Evolutionary conservation across 2,329 filamentous ascomycete species (phyloP).

Genomic region (Botrytis elliptica): DNA sequence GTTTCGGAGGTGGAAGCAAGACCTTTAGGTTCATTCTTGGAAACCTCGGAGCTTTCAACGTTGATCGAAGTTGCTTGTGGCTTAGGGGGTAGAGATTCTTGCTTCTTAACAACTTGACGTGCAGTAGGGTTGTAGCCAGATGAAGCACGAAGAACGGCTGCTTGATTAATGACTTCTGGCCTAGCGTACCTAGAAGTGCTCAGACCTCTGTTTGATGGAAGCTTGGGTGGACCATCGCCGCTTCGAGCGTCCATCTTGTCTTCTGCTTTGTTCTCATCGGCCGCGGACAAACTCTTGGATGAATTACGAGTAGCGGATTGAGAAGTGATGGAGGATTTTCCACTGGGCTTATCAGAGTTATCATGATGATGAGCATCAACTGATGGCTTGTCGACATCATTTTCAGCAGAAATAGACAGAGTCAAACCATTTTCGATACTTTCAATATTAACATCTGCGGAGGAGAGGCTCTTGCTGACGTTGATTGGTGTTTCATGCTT

Average conservation of each 20-base stretch:
- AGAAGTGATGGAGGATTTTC: not conserved
- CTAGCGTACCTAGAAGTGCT: constrained; percentile 1
- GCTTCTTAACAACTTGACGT: not conserved
- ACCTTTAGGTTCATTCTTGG: not conserved
- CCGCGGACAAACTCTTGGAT: not conserved
- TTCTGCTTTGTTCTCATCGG: not conserved
- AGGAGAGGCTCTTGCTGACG: no score
- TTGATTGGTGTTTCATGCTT: not conserved
- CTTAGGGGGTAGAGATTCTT: not conserved
- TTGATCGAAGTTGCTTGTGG: not conserved
- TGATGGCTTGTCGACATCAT: not conserved
- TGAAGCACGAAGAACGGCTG: constrained; percentile 1
- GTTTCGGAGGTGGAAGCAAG: not conserved
- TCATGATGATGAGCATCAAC: not conserved
- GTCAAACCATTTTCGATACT: not conserved
- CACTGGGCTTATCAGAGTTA: not conserved
- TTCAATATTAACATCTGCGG: not conserved
- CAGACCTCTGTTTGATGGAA: constrained; percentile 4
- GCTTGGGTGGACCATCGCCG: not conserved
- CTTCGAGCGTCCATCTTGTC: not conserved
- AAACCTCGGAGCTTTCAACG: not conserved
- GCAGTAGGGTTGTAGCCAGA: not conserved
- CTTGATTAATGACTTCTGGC: not conserved
- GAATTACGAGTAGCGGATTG: not conserved
- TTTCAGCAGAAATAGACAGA: not conserved